Evolutionary conservation across 2,329 filamentous ascomycete genomes (phyloP), one percentile per base, ranked within the genome.

Genomic region (Bipolaris victoriae): DNA sequence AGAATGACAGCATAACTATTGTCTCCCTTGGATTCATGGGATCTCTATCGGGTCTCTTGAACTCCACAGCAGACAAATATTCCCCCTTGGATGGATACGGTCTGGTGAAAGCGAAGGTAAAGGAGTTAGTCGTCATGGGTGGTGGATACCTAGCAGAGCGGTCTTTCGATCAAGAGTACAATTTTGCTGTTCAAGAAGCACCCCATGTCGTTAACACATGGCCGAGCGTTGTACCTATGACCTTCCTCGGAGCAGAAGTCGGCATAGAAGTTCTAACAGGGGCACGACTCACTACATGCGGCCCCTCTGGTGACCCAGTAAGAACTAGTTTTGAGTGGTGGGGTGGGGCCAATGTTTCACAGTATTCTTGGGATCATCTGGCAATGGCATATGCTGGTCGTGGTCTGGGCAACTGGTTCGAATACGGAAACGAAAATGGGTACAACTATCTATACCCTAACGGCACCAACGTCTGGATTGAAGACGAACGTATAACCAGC

Each of bases 41-140:
- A 24, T 82, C 80, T 60, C 76, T 84, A 0, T 81, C 82, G 1
- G 77, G 62, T 1, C 70, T 85, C 3, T 70, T 84, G 13, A 76
- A 80, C 58, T 82, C 81, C 13, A 72, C 75, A 0, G 66, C 76
- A 0, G 82, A 84, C 58, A 36, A 40, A 0, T 66, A 76, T 55
- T 80, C 79, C 0, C 41, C 67, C 7, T 72, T 82, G 10, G 58
- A 66, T 7, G 82, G 82, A 0, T 68, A 63, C 1, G 75, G 75
- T 7, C 77, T 84, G 1, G 60, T 84, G 20, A 58, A 70, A 1
- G 52, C 60, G 9, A 84, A 84, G 61, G 81, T 84, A 2, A 65
- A 67, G 1, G 78, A 84, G 64, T 72, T 84, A 1, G 79, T 84
- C 1, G 64, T 84, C 5, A 84, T 84, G 82, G 83, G 83, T 22